These are phyloP conservation scores for Bruguiera gymnorhiza DNA, from an alignment of 345 rosid species.

Conservation along the genomic window DNA sequence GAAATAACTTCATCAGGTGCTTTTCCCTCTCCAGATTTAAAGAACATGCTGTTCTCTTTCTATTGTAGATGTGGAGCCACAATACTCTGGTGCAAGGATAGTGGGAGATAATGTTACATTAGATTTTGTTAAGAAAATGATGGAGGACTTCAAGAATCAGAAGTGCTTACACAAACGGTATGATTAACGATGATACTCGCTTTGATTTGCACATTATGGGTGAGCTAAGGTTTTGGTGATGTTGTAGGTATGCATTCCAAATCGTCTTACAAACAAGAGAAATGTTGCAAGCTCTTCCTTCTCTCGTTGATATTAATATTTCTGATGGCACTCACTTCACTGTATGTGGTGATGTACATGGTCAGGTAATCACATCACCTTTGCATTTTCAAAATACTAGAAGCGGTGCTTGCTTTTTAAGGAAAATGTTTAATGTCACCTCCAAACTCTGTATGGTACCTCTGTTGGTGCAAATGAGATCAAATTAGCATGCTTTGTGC, in stretches of 20 bases:
- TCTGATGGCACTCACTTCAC: constrained; percentile 74
- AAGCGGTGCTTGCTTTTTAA: not conserved
- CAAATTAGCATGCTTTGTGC: not conserved
- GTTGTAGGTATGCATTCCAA: constrained; percentile 83
- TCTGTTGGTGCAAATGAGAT: not conserved
- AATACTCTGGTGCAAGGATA: constrained; percentile 86
- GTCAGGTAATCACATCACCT: constrained; percentile 63
- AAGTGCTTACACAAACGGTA: constrained; percentile 88
- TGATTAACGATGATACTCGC: constrained; percentile 1
- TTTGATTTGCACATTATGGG: too few relatives aligned
- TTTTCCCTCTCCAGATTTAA: constrained; percentile 12
- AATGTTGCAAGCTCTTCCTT: constrained; percentile 67
- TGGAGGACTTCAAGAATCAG: constrained; percentile 88
- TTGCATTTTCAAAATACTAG: not conserved
- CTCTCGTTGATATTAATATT: constrained; percentile 76
- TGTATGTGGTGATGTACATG: constrained; percentile 98
- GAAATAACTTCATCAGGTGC: not conserved
- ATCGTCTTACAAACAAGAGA: constrained; percentile 82
- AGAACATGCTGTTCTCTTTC: constrained; percentile 20
- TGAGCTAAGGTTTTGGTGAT: not conserved
- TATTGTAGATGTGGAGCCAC: constrained; percentile 90
- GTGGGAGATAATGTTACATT: constrained; percentile 81
- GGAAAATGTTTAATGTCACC: not conserved
- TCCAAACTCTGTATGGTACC: not conserved
- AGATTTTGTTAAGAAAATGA: constrained; percentile 91